Evolutionary conservation across 1,139 yeast genomes (phyloP), one percentile per base, ranked within the genome.

Genomic region (Komagataea norvegica): DNA sequence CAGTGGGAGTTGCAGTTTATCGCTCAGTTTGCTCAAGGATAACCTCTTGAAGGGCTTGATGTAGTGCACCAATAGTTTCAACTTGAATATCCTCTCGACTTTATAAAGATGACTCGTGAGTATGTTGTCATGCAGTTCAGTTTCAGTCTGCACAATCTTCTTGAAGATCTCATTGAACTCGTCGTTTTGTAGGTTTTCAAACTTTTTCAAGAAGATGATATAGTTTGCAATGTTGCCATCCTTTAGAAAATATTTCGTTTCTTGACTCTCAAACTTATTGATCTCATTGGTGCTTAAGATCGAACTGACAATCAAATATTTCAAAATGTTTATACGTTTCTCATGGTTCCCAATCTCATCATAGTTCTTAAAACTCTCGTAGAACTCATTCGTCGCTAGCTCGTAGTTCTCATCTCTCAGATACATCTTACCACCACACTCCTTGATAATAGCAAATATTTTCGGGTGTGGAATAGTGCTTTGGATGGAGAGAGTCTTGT

Each of bases 381-480:
- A 82, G 49, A 82, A 80, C 44, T 74, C 81, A 32, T 69, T 64
- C 25, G 84, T 69, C 0, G 94, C 87, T 36, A 61, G 60, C 32
- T 72, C 77, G 66, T 72, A 85, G 45, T 77, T 74, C 13, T 72
- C 69, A 35, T 76, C 70, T 46, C 72, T 68, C 68, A 83, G 77
- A 41, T 75, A 73, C 49, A 84, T 70, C 45, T 77, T 72, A 2
- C 87, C 94, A 1, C 88, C 87, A 51, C 87, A 79, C 54, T 84
- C 91, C 43, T 77, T 68, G 25, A 85, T 72, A 8, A 79, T 72
- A 1, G 91, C 95, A 53, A 79, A 65, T 27, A 81, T 77, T 34
- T 73, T 64, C 0, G 94, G 89, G 51, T 85, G 93, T 0, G 88
- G 83, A 7, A 83, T 79, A 1, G 86, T 85, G 0, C 82, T 67